Conservation (phyloP, 257 asterid species). For the Scutellaria galericulata region DNA sequence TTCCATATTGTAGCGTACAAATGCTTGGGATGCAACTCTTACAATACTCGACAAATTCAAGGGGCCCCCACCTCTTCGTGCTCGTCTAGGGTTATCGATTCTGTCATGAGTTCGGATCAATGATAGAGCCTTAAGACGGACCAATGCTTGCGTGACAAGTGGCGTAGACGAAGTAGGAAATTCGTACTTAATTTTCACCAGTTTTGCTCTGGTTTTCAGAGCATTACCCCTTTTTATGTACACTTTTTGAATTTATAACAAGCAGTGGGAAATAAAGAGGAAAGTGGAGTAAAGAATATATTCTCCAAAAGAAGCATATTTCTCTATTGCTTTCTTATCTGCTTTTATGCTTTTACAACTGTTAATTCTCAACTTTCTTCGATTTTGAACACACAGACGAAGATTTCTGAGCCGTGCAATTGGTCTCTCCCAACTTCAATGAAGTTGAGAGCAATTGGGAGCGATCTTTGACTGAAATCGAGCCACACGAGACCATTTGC, state of each 20-base stretch:
- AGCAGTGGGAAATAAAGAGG: slow-evolving; percentile 30
- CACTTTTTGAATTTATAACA: slow-evolving; percentile 1
- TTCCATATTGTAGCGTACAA: slow-evolving; percentile 57
- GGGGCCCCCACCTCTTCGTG: slow-evolving; percentile 46
- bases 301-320: slow-evolving; percentile 29
- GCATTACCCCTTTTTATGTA: slow-evolving; percentile 30
- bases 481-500: slow-evolving; percentile 93
- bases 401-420: slow-evolving; percentile 65
- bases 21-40: slow-evolving; percentile 64
- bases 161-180: too few species aligned
- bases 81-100: slow-evolving; percentile 32
- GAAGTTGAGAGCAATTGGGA: slow-evolving; percentile 69
- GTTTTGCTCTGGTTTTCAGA: slow-evolving; percentile 24
- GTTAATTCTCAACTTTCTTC: slow-evolving; percentile 83
- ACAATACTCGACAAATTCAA: slow-evolving; percentile 60
- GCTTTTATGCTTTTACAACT: slow-evolving; percentile 31
- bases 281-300: slow-evolving; percentile 30
- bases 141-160: neutral
- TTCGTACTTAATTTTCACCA: neutral
- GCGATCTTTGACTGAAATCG: slow-evolving; percentile 79
- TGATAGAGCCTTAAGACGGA: neutral
- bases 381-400: slow-evolving; percentile 60
- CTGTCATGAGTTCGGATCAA: neutral
- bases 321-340: slow-evolving; percentile 15
- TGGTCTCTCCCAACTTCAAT: slow-evolving; percentile 69